Conservation (phyloP, 1,284 basidiomycete genomes). For the Pisolithus thermaeus region DNA sequence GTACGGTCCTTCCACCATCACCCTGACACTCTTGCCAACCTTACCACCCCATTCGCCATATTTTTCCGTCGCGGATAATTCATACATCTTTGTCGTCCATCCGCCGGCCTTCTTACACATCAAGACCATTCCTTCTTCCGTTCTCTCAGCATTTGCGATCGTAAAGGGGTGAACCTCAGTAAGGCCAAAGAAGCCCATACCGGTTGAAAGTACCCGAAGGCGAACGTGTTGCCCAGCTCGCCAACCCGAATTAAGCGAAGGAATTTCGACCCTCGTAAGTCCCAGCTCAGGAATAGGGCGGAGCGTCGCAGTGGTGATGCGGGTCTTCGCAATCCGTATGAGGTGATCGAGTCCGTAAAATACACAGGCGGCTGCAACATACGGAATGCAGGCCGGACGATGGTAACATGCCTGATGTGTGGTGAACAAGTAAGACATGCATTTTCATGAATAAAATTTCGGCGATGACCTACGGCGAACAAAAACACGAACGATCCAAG, state of each 20-base stretch:
- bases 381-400: conserved; percentile 37
- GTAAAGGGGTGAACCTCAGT: conserved; percentile 74
- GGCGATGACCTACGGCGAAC: conserved; percentile 38
- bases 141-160: conserved; percentile 48
- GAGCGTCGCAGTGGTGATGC: conserved; percentile 51
- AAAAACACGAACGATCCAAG: conserved; percentile 38
- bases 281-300: conserved; percentile 50
- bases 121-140: conserved; percentile 50
- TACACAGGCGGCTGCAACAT: conserved; percentile 44
- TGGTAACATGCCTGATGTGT: conserved; percentile 40
- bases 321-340: conserved; percentile 59
- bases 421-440: neutral
- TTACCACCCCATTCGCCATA: conserved; percentile 36
- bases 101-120: conserved; percentile 58
- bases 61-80: conserved; percentile 41
- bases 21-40: conserved; percentile 38
- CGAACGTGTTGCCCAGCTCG: conserved; percentile 79
- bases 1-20: conserved; percentile 73
- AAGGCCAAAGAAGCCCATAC: conserved; percentile 54
- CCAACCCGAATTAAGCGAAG: conserved; percentile 65
- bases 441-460: neutral
- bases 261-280: conserved; percentile 54
- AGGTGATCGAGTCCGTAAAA: conserved; percentile 62
- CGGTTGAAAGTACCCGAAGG: conserved; percentile 54
- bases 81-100: conserved; percentile 60